Base-by-base conservation (phyloP, 352 stramenopile genomes). In the Phytophthora melonis region DNA sequence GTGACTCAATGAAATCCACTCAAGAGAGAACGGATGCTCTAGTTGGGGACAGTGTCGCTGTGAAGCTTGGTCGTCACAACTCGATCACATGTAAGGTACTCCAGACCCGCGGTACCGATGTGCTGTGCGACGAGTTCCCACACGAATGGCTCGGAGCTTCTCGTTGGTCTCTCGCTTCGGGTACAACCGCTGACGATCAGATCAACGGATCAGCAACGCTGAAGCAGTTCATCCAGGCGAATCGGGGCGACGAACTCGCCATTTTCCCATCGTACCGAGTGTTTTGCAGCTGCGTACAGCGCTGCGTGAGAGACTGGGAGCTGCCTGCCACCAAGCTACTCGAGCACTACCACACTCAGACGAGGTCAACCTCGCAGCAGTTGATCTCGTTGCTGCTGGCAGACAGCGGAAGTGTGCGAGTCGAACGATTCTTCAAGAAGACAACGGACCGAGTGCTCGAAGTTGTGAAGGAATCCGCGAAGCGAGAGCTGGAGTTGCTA, bases 261-360 rank as follows among this genome's bases (percentile, higher is more conserved):
- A 80, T 82, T 58, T 85, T 85, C 41, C 55, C 74, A 14, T 86
- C 79, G 6, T 83, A 83, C 18, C 66, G 77, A 18, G 71, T 81
- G 1, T 87, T 89, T 50, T 81, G 72, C 70, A 80, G 79, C 65
- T 70, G 34, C 16, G 63, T 86, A 3, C 65, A 74, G 4, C 71
- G 73, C 18, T 72, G 58, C 13, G 74, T 87, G 19, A 63, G 69
- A 41, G 52, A 67, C 47, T 87, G 80, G 80, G 45, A 75, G 27
- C 32, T 9, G 1, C 78, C 78, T n/a, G 72, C 75, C 18, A 61
- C 74, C 25, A 32, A 72, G 23, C 61, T 89, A 25, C 58, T 77
- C 2, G 39, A 71, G 5, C 49, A 77, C 49, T 86, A 83, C 32
- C 34, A 67, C 23, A 45, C 55, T 0, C 64, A 79, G 18, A 82